A percentile compares a stretch with the other conserved stretches of the same genome.
phyloP scores from a whole-genome alignment of 2,329 filamentous ascomycete genomes.

The Aphanocladium album region DNA sequence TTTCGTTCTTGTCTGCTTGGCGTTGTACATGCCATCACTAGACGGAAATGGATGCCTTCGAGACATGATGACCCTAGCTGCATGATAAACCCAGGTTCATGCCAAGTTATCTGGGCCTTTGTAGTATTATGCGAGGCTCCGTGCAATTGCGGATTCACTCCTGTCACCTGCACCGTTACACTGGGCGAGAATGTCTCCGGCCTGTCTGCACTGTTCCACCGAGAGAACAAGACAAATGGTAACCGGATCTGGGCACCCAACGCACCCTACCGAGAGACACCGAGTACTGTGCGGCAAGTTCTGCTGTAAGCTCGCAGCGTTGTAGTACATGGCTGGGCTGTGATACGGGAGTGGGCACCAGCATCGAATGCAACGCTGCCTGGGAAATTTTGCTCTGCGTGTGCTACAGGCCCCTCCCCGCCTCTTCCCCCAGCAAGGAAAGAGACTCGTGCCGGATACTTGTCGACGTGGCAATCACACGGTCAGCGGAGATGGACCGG shows the following conservation, averaged over 20 bases:
- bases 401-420: not conserved
- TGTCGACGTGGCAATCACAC: slow-evolving; percentile 12
- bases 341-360: not conserved
- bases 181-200: not conserved
- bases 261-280: not conserved
- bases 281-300: not conserved
- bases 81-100: not conserved
- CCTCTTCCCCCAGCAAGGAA: not conserved
- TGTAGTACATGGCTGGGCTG: not conserved
- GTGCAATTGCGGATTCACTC: not conserved
- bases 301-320: not conserved
- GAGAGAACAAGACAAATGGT: not conserved
- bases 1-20: not conserved
- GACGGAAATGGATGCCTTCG: not conserved
- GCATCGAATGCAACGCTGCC: not conserved
- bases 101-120: not conserved
- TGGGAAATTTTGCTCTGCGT: not conserved
- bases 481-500: slow-evolving; percentile 8
- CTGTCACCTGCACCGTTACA: not conserved
- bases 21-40: not conserved
- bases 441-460: not conserved
- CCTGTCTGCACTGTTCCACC: not conserved
- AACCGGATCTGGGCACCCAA: not conserved
- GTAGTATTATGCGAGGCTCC: not conserved
- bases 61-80: not conserved